Evolutionary conservation across 2,329 filamentous ascomycete species (phyloP), one percentile per base, ranked within the genome.

Genomic region (Didymella arachidicola): DNA sequence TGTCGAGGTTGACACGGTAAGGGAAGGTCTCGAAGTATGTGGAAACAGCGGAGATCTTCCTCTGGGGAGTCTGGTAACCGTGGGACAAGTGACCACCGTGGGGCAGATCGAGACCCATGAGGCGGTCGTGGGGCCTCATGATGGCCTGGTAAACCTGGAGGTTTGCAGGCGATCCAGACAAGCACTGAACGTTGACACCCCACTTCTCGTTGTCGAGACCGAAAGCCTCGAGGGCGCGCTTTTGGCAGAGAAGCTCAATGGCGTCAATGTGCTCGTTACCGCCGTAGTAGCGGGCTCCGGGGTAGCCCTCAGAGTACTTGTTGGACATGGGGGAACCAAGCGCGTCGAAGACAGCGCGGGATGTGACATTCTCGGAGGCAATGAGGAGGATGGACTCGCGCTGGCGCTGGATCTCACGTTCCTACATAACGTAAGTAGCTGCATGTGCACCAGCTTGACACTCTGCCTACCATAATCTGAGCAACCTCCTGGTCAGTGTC

Each of bases 11-110:
- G 53, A 98, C 86, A 59, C 92, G 89, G 83, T 99, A 99, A 5
- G 95, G 95, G 63, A 99, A 83, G 34, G 95, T 99, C 82, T 99
- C 95, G 77, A 99, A 99, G 82, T 99, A 99, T 77, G 96, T 98
- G 57, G 94, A 98, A 66, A 99, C 89, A 72, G 93, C 93, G n/a
- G 94, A 98, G 77, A 99, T 98, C 86, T 99, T 99, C 84, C 91
- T 92, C 76, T 89, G 88, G 30, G 95, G 92, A 32, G 92, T 98
- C 82, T 99, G 95, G 83, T 99, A 99, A 68, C 95, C 95, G 84
- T 99, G 95, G 78, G 89, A 93, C 82, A 97, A 84, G 82, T 97
- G 93, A 68, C 93, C 93, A 80, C 93, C 93, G 78, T 97, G 93
- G 64, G 93, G 93, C 55, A 97, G 87, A 77, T 97, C 93, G 69